Conservation (phyloP, 1,284 basidiomycete genomes). For the Ustilago loliicola region DNA sequence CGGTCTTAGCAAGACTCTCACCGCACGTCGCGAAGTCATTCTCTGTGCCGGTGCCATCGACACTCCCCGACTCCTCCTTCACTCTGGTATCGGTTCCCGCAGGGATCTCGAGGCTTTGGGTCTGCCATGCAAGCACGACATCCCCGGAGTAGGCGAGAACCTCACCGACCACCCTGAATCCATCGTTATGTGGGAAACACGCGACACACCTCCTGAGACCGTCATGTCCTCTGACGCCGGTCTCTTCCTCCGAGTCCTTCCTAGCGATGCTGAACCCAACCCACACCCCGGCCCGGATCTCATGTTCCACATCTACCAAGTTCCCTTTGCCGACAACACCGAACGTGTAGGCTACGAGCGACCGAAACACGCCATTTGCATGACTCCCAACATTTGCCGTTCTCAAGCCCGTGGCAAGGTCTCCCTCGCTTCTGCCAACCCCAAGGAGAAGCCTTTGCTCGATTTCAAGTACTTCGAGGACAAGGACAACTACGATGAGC, state of each 20-base stretch:
- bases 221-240: constrained; percentile 71
- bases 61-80: constrained; percentile 74
- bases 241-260: constrained; percentile 67
- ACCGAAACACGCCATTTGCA: constrained; percentile 71
- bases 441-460: constrained; percentile 72
- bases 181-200: constrained; percentile 70
- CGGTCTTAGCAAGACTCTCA: constrained; percentile 61
- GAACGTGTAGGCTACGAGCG: constrained; percentile 67
- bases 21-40: constrained; percentile 66
- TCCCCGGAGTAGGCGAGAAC: constrained; percentile 75
- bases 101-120: constrained; percentile 72
- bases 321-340: constrained; percentile 69
- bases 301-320: constrained; percentile 71
- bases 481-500: constrained; percentile 73
- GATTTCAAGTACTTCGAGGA: constrained; percentile 74
- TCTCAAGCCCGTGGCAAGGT: constrained; percentile 71
- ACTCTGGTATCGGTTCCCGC: constrained; percentile 74
- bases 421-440: constrained; percentile 72
- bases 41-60: constrained; percentile 71
- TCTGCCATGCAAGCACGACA: constrained; percentile 71
- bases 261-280: constrained; percentile 55
- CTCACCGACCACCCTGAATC: constrained; percentile 74
- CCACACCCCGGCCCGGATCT: constrained; percentile 68
- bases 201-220: constrained; percentile 68
- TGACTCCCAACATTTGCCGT: constrained; percentile 72